A percentile compares a stretch with the other conserved stretches of the same genome.
phyloP scores from a whole-genome alignment of 352 stramenopile genomes.

The Pythium folliculosum region DNA sequence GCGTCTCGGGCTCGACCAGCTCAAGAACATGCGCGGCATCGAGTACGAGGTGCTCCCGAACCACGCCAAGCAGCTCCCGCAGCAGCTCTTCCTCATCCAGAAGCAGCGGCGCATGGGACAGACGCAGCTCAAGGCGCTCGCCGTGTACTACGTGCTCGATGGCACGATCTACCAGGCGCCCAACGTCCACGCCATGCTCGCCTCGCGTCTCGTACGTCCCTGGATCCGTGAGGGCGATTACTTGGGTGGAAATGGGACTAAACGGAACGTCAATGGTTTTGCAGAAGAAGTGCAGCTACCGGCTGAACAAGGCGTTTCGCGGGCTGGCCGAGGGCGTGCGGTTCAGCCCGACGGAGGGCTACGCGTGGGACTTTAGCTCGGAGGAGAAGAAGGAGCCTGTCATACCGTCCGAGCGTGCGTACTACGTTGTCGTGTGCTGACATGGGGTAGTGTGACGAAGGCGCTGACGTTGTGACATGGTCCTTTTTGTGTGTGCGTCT shows the following conservation, averaged over 20 bases:
- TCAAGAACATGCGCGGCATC: conserved; percentile 87
- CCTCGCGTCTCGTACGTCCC: conserved; percentile 71
- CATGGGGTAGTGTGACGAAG: background rate
- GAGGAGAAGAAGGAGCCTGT: conserved; percentile 81
- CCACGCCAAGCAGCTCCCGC: conserved; percentile 78
- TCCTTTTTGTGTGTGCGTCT: background rate
- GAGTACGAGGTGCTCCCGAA: conserved; percentile 89
- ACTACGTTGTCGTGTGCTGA: no score
- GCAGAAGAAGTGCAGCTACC: conserved; percentile 88
- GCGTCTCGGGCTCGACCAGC: conserved; percentile 80
- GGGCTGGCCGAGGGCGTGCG: conserved; percentile 70
- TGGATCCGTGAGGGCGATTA: no score
- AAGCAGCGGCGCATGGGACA: conserved; percentile 81
- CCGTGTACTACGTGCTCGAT: conserved; percentile 89
- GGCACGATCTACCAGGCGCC: conserved; percentile 86
- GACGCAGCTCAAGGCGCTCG: conserved; percentile 78
- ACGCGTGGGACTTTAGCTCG: conserved; percentile 88
- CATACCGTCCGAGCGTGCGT: conserved; percentile 84
- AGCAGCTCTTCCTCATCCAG: conserved; percentile 86
- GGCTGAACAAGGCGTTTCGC: conserved; percentile 84
- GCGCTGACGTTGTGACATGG: background rate
- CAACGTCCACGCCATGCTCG: conserved; percentile 89
- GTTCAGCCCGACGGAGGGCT: conserved; percentile 85
- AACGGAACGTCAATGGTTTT: background rate
- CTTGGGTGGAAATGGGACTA: no score